phyloP scores from a whole-genome alignment of 352 stramenopile genomes.

The Pythium coloratum region DNA sequence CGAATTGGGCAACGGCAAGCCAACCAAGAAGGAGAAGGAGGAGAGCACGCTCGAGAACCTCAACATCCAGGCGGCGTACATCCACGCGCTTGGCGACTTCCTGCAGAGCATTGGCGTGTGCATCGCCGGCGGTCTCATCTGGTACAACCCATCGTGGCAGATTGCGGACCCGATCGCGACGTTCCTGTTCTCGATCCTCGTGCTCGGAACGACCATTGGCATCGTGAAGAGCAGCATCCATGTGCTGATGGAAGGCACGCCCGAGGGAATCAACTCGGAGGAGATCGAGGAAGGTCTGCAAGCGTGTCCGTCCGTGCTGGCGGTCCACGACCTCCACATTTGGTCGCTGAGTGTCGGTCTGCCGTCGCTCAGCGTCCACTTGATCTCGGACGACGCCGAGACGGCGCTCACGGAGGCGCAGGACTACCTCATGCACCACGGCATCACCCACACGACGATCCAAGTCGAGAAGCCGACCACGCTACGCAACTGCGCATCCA shows the following conservation, averaged over 20 bases:
- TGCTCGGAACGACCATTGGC: constrained; percentile 92
- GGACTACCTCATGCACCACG: constrained; percentile 64
- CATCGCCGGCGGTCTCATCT: constrained; percentile 95
- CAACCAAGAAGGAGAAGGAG: constrained; percentile 18
- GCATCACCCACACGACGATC: constrained; percentile 89
- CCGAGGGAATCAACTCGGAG: constrained; percentile 86
- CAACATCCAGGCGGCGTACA: constrained; percentile 96
- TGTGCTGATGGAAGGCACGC: constrained; percentile 96
- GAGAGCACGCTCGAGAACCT: constrained; percentile 85
- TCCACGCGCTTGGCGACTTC: constrained; percentile 97
- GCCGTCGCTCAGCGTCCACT: constrained; percentile 92
- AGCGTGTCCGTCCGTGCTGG: constrained; percentile 78
- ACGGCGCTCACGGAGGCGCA: constrained; percentile 70
- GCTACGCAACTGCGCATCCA: constrained; percentile 58
- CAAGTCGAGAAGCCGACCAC: constrained; percentile 78
- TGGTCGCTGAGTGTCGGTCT: constrained; percentile 95
- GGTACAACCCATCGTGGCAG: constrained; percentile 95
- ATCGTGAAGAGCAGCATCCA: constrained; percentile 91
- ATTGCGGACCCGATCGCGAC: constrained; percentile 97
- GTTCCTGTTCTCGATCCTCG: constrained; percentile 96
- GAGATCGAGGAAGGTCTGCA: constrained; percentile 85
- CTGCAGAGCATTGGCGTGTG: constrained; percentile 96
- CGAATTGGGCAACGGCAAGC: constrained; percentile 17
- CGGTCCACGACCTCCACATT: constrained; percentile 98
- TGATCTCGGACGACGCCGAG: constrained; percentile 72